phyloP scores from a whole-genome alignment of 2,329 filamentous ascomycete species.

The Fusarium agapanthi region DNA sequence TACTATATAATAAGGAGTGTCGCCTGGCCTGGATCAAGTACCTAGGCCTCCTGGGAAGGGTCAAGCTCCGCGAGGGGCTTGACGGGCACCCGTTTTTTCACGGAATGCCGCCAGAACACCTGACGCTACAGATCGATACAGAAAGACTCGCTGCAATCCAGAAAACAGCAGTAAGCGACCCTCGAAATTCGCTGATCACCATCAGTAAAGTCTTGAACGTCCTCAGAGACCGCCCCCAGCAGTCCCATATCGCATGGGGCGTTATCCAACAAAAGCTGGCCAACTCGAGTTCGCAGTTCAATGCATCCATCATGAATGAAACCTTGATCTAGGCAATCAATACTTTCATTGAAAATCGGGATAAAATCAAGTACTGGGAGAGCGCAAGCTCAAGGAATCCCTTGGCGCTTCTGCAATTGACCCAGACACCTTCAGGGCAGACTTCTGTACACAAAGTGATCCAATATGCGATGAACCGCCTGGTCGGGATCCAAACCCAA shows the following conservation, averaged over 20 bases:
- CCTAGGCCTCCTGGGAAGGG: neutral
- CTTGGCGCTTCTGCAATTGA: too few species aligned
- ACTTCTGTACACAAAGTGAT: too few species aligned
- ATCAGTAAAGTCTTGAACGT: neutral
- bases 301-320: neutral
- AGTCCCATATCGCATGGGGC: neutral
- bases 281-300: too few species aligned
- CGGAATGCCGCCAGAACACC: neutral
- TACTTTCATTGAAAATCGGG: too few species aligned
- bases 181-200: neutral
- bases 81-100: neutral
- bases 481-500: too few species aligned
- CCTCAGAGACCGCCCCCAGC: neutral
- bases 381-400: too few species aligned
- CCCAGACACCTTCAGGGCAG: too few species aligned
- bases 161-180: neutral
- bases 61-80: neutral
- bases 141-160: neutral
- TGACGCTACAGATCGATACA: neutral
- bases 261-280: neutral
- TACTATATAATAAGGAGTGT: neutral
- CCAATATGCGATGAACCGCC: too few species aligned
- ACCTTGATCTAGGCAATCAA: neutral
- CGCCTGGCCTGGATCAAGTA: conserved; percentile 1
- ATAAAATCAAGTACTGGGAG: too few species aligned